phyloP scores from a whole-genome alignment of 2,329 filamentous ascomycete species.

The Anthostomella pinea region DNA sequence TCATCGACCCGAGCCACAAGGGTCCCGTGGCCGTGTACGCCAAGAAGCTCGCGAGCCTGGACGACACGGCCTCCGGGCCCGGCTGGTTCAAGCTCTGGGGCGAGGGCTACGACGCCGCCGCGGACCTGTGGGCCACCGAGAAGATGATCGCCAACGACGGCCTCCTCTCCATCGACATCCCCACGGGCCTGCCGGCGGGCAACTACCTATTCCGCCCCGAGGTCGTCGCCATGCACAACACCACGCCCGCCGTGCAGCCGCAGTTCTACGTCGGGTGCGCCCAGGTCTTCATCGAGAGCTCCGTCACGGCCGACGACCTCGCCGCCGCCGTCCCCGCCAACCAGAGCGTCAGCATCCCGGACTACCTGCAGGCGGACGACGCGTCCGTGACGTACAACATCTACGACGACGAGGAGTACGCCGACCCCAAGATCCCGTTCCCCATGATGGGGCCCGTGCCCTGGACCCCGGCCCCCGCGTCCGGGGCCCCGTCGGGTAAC shows the following conservation, averaged over 20 bases:
- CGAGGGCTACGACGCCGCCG: constrained; percentile 56
- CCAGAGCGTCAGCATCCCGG: constrained; percentile 61
- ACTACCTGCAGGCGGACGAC: constrained; percentile 54
- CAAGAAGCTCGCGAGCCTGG: constrained; percentile 53
- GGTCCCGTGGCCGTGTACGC: constrained; percentile 71
- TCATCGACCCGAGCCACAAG: constrained; percentile 50
- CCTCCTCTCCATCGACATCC: constrained; percentile 60
- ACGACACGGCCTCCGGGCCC: constrained; percentile 53
- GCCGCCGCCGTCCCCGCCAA: constrained; percentile 44
- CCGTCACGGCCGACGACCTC: constrained; percentile 35
- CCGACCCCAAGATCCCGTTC: constrained; percentile 48
- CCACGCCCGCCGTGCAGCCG: constrained; percentile 49
- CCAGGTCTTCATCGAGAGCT: constrained; percentile 56
- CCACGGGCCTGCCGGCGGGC: constrained; percentile 57
- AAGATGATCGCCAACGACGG: constrained; percentile 62
- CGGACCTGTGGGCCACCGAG: constrained; percentile 65
- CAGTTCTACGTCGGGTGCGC: constrained; percentile 72
- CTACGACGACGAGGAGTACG: constrained; percentile 39
- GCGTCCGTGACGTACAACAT: constrained; percentile 61
- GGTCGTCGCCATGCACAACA: constrained; percentile 64
- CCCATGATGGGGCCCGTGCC: constrained; percentile 54
- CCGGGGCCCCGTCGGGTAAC: constrained; percentile 23
- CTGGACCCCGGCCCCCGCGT: constrained; percentile 34
- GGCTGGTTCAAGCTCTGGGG: constrained; percentile 80
- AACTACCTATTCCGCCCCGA: constrained; percentile 69